phyloP scores from a whole-genome alignment of 805 yeast genomes.

The Monosporozyma siamensis region DNA sequence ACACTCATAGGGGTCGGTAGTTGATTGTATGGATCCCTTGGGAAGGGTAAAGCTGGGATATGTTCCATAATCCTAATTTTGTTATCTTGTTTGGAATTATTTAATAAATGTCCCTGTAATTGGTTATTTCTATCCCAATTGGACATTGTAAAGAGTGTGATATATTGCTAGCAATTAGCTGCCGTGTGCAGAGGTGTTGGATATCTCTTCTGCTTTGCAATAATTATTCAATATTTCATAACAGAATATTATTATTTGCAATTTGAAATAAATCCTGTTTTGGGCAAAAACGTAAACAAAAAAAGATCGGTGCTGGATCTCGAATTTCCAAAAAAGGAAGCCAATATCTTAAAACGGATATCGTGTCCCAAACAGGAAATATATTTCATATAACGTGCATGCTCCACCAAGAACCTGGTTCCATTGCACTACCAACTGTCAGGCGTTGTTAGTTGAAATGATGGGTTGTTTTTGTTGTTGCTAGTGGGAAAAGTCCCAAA shows the following conservation, averaged over 20 bases:
- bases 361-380: not conserved
- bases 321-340: conserved; percentile 1
- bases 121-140: not conserved
- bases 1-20: too few relatives aligned
- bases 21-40: not conserved
- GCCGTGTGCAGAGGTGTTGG: too few relatives aligned
- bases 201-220: too few relatives aligned
- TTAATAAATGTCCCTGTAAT: not conserved
- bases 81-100: not conserved
- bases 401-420: too few relatives aligned
- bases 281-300: conserved; percentile 1
- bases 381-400: too few relatives aligned
- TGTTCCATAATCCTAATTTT: not conserved
- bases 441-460: too few relatives aligned
- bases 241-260: too few relatives aligned
- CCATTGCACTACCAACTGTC: too few relatives aligned
- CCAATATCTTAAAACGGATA: not conserved
- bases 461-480: too few relatives aligned
- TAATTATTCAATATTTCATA: not conserved
- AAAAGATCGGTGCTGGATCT: not conserved
- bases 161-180: too few relatives aligned
- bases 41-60: not conserved
- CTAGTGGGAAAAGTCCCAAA: too few relatives aligned
- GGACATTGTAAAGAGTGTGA: not conserved
- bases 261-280: conserved; percentile 1